Base-by-base conservation (phyloP, 2,329 filamentous ascomycete species). In the Zymoseptoria pseudotritici region DNA sequence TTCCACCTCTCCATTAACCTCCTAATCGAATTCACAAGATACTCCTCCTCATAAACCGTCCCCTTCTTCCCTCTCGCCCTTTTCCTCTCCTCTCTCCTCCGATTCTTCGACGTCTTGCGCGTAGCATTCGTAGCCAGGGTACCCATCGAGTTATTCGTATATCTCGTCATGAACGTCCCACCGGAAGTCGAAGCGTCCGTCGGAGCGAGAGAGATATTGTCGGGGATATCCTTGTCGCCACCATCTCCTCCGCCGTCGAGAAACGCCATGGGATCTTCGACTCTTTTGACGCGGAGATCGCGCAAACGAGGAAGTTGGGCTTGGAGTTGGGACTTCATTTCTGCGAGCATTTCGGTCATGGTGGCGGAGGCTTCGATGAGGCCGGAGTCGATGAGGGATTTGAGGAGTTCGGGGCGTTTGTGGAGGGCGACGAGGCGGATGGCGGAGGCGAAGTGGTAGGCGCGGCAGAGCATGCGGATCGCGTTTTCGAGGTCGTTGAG, bases 31-130 rank as follows among this genome's bases (percentile, higher is more conserved):
- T 92, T 94, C 60, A 96, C 87, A 4, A 99, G 83, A 74, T 99
- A 99, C 75, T 97, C 94, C 72, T 97, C 93, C 74, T 99, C 94
- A 74, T 99, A 99, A 4, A 99, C 90, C 17, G 90, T 96, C 10
- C 94, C 94, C 79, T 97, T 97, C 74, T 96, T 93, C 22, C 94
- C 94, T 7, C 91, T 81, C 0, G 94, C 94, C 17, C 93, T 86
- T 82, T 99, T 99, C 74, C 96, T 86, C 79, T 99, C 94, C 75
- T 99, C 94, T 20, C 91, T 83, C 22, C 88, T 82, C 56, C 91
- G 86, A 71, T 96, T 97, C 80, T 94, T 96, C 71, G 85, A 89
- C 50, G 91, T 96, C 60, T 88, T 88, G 11, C 91, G 83, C 55
- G 86, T 89, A 2, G 88, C 86, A 29, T 86, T 84, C 11, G 88